A percentile compares a stretch with the other conserved stretches of the same genome.
Conservation (phyloP, 1,284 basidiomycete genomes). For the Thecaphora thlaspeos region DNA sequence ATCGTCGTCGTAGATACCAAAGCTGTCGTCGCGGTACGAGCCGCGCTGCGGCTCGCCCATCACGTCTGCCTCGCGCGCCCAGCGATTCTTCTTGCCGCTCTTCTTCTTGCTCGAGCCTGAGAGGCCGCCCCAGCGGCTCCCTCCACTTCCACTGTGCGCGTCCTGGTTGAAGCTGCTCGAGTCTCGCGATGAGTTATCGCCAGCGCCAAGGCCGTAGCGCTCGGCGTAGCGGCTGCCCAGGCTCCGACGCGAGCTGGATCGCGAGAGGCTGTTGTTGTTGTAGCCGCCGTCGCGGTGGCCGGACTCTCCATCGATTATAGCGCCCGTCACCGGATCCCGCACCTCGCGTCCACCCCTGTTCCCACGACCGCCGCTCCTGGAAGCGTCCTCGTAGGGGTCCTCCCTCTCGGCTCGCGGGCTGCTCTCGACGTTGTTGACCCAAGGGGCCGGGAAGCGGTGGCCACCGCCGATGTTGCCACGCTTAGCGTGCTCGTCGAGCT, state of each 20-base stretch:
- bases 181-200: slow-evolving; percentile 23
- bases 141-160: slow-evolving; percentile 1
- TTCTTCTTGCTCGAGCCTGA: slow-evolving; percentile 21
- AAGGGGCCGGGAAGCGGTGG: slow-evolving; percentile 25
- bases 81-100: slow-evolving; percentile 34
- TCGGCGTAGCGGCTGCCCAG: slow-evolving; percentile 39
- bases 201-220: slow-evolving; percentile 27
- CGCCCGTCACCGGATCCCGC: slow-evolving; percentile 38
- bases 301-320: slow-evolving; percentile 20
- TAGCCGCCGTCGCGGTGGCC: slow-evolving; percentile 1
- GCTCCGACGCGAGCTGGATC: slow-evolving; percentile 24
- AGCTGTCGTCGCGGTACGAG: slow-evolving; percentile 17
- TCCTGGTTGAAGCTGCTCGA: slow-evolving; percentile 31
- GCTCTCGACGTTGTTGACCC: slow-evolving; percentile 37
- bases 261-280: slow-evolving; percentile 13
- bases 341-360: slow-evolving; percentile 6
- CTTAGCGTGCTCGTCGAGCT: slow-evolving; percentile 2
- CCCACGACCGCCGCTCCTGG: slow-evolving; percentile 19
- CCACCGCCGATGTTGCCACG: slow-evolving; percentile 27
- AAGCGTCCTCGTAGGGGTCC: slow-evolving; percentile 32
- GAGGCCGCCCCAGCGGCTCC: slow-evolving; percentile 17
- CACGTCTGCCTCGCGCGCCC: slow-evolving; percentile 35
- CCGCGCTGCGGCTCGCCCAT: slow-evolving; percentile 21
- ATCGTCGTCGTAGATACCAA: slow-evolving; percentile 1
- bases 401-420: slow-evolving; percentile 38